Evolutionary conservation across 805 yeast species (phyloP).

Genomic region (Starmerella khaoyaiensis): DNA sequence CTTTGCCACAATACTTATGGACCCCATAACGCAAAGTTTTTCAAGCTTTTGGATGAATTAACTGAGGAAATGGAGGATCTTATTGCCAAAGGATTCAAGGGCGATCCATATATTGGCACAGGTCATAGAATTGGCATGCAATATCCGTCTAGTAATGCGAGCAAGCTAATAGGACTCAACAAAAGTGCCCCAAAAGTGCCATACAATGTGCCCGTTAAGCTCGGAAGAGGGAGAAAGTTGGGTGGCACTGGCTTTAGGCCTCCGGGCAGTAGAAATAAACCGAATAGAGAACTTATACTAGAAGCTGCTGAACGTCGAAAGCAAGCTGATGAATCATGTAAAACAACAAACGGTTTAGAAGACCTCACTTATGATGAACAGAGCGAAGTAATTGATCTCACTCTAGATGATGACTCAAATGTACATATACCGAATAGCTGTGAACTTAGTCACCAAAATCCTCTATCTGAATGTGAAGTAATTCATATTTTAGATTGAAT

Average conservation of each 20-base stretch:
- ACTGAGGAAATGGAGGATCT: slow-evolving; percentile 35
- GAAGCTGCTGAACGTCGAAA: slow-evolving; percentile 52
- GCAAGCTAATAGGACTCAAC: neutral
- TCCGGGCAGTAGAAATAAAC: slow-evolving; percentile 27
- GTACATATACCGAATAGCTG: neutral
- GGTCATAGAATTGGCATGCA: slow-evolving; percentile 31
- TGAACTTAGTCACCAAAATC: too few relatives aligned
- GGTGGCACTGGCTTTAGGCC: slow-evolving; percentile 31
- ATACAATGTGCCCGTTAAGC: slow-evolving; percentile 3
- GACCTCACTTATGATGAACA: slow-evolving; percentile 7
- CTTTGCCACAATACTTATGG: slow-evolving; percentile 69
- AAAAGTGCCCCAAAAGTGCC: neutral
- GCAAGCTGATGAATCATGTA: slow-evolving; percentile 19
- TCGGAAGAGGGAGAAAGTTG: slow-evolving; percentile 26
- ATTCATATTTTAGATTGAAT: too few relatives aligned
- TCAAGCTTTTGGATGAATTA: slow-evolving; percentile 48
- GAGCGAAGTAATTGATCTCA: slow-evolving; percentile 12
- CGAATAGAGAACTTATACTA: slow-evolving; percentile 35
- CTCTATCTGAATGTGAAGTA: too few relatives aligned
- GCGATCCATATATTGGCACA: slow-evolving; percentile 39
- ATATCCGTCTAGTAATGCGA: too few relatives aligned
- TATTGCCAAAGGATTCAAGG: slow-evolving; percentile 32
- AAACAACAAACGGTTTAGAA: slow-evolving; percentile 5
- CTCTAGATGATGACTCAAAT: slow-evolving; percentile 7
- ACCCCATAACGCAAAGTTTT: slow-evolving; percentile 66